These are phyloP conservation scores for Nitzschia putrida DNA, from an alignment of 108 stramenopile genomes.

Conservation along the genomic window DNA sequence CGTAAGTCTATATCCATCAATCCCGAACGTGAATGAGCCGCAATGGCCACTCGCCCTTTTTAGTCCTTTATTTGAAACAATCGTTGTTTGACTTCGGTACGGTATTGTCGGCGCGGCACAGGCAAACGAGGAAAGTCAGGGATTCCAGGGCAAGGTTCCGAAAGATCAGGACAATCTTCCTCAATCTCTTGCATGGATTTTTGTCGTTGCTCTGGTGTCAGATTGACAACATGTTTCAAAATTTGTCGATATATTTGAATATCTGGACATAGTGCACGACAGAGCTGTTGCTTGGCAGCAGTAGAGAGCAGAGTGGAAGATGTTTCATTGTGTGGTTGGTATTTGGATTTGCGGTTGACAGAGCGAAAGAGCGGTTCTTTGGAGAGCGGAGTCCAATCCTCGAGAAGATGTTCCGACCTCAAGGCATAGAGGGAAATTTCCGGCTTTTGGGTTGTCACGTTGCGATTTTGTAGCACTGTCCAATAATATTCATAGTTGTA, in stretches of 20 bases:
- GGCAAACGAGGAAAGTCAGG: conserved; percentile 27
- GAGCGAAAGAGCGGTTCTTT: conserved; percentile 31
- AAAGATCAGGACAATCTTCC: conserved; percentile 14
- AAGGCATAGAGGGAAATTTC: conserved; percentile 13
- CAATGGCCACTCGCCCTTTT: no score
- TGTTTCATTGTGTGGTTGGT: neutral
- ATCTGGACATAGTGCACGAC: conserved; percentile 35
- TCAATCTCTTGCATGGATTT: conserved; percentile 27
- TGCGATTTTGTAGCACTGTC: conserved; percentile 15
- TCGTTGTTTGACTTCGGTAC: conserved; percentile 30
- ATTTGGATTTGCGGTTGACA: conserved; percentile 20
- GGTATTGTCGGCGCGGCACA: conserved; percentile 20
- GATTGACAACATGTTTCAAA: conserved; percentile 12
- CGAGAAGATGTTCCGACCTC: conserved; percentile 31
- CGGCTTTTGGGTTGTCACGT: neutral
- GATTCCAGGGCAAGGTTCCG: conserved; percentile 12
- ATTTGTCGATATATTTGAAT: conserved; percentile 37
- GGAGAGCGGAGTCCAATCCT: conserved; percentile 30
- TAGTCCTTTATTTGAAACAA: conserved; percentile 13
- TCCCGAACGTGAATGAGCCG: no score
- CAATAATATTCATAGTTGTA: conserved; percentile 50
- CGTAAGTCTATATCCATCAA: no score
- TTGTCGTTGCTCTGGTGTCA: conserved; percentile 16
- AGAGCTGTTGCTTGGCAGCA: conserved; percentile 11
- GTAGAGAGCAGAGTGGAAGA: neutral